phyloP scores from a whole-genome alignment of 306 rosid genomes.

The Cucurbita moschata region DNA sequence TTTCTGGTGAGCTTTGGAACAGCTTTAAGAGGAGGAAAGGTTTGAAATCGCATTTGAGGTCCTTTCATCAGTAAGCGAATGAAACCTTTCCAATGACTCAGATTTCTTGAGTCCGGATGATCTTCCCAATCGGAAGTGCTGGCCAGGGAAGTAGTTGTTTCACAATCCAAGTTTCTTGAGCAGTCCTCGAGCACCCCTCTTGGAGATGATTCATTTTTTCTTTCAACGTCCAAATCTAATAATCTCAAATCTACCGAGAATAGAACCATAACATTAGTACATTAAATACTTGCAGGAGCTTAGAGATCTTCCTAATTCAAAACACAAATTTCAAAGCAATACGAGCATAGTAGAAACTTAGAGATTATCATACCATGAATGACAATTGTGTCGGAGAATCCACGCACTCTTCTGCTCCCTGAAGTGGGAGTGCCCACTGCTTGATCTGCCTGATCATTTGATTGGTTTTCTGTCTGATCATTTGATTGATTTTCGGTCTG shows the following conservation, averaged over 20 bases:
- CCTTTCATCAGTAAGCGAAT: conserved; percentile 51
- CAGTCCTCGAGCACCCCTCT: conserved; percentile 14
- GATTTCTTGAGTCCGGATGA: conserved; percentile 13
- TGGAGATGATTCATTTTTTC: conserved; percentile 17
- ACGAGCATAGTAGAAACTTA: neutral
- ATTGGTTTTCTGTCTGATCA: conserved; percentile 22
- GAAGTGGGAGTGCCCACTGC: neutral
- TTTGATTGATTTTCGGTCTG: conserved; percentile 19
- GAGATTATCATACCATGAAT: conserved; percentile 23
- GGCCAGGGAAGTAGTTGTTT: conserved; percentile 35
- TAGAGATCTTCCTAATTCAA: neutral
- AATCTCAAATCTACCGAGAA: conserved; percentile 27
- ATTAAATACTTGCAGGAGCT: neutral
- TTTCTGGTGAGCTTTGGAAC: conserved; percentile 58
- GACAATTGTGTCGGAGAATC: conserved; percentile 50
- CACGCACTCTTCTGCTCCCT: conserved; percentile 27
- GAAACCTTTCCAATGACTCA: conserved; percentile 47
- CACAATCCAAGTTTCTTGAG: conserved; percentile 30
- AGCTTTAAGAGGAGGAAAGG: conserved; percentile 35
- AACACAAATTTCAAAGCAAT: neutral
- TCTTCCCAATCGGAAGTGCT: conserved; percentile 57
- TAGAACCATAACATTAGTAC: neutral
- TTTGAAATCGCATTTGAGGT: conserved; percentile 36
- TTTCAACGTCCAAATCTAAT: conserved; percentile 29
- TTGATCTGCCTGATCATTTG: neutral